phyloP scores from a whole-genome alignment of 192 early-diverging fungal genomes.

The Geranomyces variabilis region DNA sequence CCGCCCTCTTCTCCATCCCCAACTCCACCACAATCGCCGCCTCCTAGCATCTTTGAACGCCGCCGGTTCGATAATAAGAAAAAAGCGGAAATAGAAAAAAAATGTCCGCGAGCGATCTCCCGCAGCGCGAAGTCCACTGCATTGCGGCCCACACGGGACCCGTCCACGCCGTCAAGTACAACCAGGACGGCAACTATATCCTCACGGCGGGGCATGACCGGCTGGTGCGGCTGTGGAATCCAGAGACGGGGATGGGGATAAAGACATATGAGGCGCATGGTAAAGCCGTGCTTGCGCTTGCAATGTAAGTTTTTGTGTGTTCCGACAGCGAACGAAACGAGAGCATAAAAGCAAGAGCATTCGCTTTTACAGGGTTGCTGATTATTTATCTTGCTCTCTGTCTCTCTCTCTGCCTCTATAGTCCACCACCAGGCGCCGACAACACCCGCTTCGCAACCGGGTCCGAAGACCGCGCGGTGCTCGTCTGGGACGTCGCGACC shows the following conservation, averaged over 20 bases:
- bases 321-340: neutral
- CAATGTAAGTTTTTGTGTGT: constrained; percentile 63
- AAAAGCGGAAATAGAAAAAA: too few species aligned
- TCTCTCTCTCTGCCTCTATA: too few species aligned
- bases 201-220: constrained; percentile 82
- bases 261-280: constrained; percentile 86
- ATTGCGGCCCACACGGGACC: constrained; percentile 70
- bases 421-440: constrained; percentile 35
- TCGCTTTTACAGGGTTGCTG: too few species aligned
- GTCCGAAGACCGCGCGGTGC: constrained; percentile 78
- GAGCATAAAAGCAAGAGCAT: neutral
- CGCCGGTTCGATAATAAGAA: too few species aligned
- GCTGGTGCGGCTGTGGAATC: constrained; percentile 50
- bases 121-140: constrained; percentile 33
- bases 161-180: constrained; percentile 70
- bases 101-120: constrained; percentile 9
- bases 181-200: constrained; percentile 76
- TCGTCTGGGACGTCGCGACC: constrained; percentile 85
- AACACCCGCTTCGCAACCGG: constrained; percentile 73
- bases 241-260: constrained; percentile 63
- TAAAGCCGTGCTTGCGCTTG: constrained; percentile 74
- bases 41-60: too few species aligned
- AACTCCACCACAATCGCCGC: too few species aligned
- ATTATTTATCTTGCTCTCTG: too few species aligned
- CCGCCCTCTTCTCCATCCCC: too few species aligned